Conservation (phyloP, 495 filamentous ascomycete genomes). For the Hypoxylon cercidicola region DNA sequence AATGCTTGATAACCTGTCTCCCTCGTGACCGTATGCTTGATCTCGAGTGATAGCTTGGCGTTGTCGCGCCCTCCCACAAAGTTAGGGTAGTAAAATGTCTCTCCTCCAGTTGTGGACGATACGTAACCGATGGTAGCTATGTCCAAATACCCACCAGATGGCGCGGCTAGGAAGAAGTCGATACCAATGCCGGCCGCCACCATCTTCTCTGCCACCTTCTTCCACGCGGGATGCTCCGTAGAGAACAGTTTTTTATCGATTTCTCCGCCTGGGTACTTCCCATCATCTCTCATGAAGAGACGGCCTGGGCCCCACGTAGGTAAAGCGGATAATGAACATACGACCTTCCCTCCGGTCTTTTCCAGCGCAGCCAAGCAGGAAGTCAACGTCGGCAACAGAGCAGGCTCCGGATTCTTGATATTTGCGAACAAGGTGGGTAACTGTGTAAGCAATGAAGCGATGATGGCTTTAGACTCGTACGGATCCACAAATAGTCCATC, state of each 20-base stretch:
- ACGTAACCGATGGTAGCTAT: constrained; percentile 91
- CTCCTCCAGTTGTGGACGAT: constrained; percentile 84
- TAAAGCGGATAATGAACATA: constrained; percentile 84
- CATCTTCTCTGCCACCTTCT: constrained; percentile 85
- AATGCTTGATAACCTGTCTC: constrained; percentile 96
- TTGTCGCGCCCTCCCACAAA: constrained; percentile 88
- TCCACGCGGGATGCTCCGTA: constrained; percentile 87
- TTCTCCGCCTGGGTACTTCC: constrained; percentile 85
- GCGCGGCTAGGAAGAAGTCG: constrained; percentile 93
- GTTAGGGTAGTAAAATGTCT: constrained; percentile 95
- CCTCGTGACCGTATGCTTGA: constrained; percentile 86
- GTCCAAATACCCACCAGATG: constrained; percentile 89
- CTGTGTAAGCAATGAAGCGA: constrained; percentile 81
- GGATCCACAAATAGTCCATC: constrained; percentile 96
- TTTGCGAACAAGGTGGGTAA: constrained; percentile 86
- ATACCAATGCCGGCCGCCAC: constrained; percentile 87
- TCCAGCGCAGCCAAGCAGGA: constrained; percentile 83
- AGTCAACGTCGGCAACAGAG: constrained; percentile 83
- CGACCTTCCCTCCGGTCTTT: constrained; percentile 89
- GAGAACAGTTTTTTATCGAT: constrained; percentile 91
- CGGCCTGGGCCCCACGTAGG: constrained; percentile 91
- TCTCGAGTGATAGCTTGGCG: constrained; percentile 83
- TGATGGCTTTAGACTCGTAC: constrained; percentile 87
- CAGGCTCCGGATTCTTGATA: constrained; percentile 88
- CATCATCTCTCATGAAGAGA: constrained; percentile 85